A percentile compares a stretch with the other conserved stretches of the same genome.
Evolutionary conservation across 208 protist genomes (phyloP).

Genomic region (Trypanosoma cruzi): DNA sequence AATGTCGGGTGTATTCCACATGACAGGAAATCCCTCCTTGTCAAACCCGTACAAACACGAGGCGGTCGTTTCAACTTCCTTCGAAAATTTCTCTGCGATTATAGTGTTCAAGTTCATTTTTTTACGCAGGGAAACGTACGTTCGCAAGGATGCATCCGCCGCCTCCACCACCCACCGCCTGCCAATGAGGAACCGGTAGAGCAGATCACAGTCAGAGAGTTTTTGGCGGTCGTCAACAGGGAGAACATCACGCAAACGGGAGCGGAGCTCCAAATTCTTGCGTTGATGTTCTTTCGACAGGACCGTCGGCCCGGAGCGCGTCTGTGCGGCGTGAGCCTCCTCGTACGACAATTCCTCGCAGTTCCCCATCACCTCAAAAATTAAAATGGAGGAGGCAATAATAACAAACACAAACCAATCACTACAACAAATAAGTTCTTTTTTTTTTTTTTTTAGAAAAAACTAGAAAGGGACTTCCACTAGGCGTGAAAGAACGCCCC

Average conservation of each 20-base stretch:
- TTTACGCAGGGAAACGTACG: constrained; percentile 52
- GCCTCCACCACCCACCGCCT: constrained; percentile 49
- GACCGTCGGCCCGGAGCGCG: constrained; percentile 37
- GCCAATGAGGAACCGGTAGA: constrained; percentile 85
- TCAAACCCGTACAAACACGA: constrained; percentile 63
- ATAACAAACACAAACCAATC: too few relatives aligned
- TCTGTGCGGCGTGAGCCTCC: constrained; percentile 36
- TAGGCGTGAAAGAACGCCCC: too few relatives aligned
- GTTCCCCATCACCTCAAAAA: background rate
- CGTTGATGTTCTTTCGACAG: constrained; percentile 52
- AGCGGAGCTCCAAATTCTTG: constrained; percentile 60
- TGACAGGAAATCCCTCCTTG: constrained; percentile 56
- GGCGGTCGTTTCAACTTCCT: constrained; percentile 38
- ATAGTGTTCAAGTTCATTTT: constrained; percentile 54
- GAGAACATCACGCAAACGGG: constrained; percentile 44
- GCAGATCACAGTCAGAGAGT: constrained; percentile 74
- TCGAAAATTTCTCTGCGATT: constrained; percentile 42
- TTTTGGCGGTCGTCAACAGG: constrained; percentile 74
- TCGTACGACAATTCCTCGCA: constrained; percentile 32
- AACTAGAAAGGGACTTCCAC: background rate
- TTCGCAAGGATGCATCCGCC: constrained; percentile 41
- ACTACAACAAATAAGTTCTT: too few relatives aligned
- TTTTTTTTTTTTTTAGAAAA: too few relatives aligned
- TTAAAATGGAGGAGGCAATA: background rate
- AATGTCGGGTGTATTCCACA: constrained; percentile 72